Percentiles rank a stretch among this genome's conserved stretches.
Evolutionary conservation across 1,284 basidiomycete genomes (phyloP).

Genomic region (Porodaedalea pini): DNA sequence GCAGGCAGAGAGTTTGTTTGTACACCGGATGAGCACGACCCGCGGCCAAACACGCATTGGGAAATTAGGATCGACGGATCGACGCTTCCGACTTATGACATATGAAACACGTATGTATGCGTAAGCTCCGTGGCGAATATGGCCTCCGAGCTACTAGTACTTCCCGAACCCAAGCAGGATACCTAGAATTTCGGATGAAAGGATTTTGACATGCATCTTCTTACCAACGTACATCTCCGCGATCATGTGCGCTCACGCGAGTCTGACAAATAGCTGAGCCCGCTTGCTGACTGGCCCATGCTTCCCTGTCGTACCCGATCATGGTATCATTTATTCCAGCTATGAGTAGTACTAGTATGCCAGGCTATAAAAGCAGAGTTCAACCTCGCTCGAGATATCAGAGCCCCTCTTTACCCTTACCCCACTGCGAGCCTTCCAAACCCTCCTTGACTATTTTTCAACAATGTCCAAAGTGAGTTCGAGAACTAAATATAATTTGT

Average conservation of each 20-base stretch:
- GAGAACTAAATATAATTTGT: background rate
- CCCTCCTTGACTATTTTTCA: background rate
- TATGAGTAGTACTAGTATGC: too few relatives aligned
- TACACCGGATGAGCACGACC: background rate
- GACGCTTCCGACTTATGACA: too few relatives aligned
- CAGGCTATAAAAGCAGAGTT: background rate
- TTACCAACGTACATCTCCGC: too few relatives aligned
- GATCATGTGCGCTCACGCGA: background rate
- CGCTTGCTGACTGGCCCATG: background rate
- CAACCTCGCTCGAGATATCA: background rate
- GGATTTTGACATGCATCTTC: too few relatives aligned
- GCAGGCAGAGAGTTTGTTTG: background rate
- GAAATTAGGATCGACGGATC: too few relatives aligned
- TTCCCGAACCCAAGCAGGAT: too few relatives aligned
- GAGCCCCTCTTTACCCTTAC: background rate
- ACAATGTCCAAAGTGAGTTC: constrained; percentile 1
- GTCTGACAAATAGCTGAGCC: background rate
- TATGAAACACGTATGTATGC: too few relatives aligned
- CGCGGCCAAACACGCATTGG: background rate
- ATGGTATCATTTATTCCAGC: too few relatives aligned
- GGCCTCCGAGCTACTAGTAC: too few relatives aligned
- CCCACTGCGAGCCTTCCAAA: background rate
- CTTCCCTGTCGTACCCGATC: background rate
- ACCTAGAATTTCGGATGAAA: too few relatives aligned
- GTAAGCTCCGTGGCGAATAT: too few relatives aligned